Base-by-base conservation (phyloP, 2,329 filamentous ascomycete species). In the Pyrenophora tritici-repentis region DNA sequence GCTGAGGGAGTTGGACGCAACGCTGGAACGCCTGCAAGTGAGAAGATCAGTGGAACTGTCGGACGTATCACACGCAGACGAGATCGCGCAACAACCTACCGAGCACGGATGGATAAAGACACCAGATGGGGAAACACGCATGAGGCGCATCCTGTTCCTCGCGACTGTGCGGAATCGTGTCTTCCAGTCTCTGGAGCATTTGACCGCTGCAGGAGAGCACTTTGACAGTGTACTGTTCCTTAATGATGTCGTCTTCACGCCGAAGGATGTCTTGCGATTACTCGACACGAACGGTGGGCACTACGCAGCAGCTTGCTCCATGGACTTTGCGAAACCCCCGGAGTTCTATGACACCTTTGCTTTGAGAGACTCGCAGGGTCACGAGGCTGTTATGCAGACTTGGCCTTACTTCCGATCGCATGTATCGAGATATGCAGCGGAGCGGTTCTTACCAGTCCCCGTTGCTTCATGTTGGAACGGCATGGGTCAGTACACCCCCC, bases 391-490 rank as follows among this genome's bases (percentile, higher is more conserved):
- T 6, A 82, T 79, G 71, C 75, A 78, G 54, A 79, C 76, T 2
- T 87, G 83, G 80, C 85, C 85, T 1, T 87, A 82, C 63, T 86
- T 87, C 55, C 70, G 76, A 22, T 77, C 79, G 2, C 54, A 68
- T 18, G 55, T 47, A 3, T 87, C 85, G 4, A 77, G 83, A 16
- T 68, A 79, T 39, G 81, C 83, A 0, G 70, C 88, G 17, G 77
- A 82, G 38, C 50, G 44, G 7, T 47, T 46, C 3, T 57, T 73
- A 9, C 82, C 85, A 0, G 77, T 86, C 1, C 81, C 80, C 1
- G 85, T 89, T 1, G 71, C 73, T n/a, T 86, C 83, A 35, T 89
- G 86, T 68, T 89, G 86, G 86, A 88, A 88, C 59, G 86, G 85
- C 37, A 82, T 86, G 66, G 78, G 62, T 61, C 24, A 39, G 55